These are phyloP conservation scores for Alternaria alternata DNA, from an alignment of 2,329 filamentous ascomycete species.

Conservation along the genomic window DNA sequence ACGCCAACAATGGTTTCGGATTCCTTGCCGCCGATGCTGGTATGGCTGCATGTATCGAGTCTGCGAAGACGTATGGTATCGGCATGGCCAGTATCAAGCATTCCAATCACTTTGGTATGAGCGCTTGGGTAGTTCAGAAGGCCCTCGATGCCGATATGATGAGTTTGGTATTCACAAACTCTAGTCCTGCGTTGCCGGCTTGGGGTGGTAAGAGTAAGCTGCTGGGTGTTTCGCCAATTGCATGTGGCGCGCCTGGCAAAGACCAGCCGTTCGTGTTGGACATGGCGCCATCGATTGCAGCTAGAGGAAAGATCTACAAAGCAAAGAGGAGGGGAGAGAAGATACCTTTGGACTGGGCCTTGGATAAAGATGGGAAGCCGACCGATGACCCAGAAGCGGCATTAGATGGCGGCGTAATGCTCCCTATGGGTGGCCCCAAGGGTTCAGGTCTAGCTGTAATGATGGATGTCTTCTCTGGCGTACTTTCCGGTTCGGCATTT, in stretches of 20 bases:
- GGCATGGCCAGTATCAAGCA: conserved; percentile 79
- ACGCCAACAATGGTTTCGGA: conserved; percentile 76
- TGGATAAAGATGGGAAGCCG: conserved; percentile 71
- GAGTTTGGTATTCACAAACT: conserved; percentile 67
- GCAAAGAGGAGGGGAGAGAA: conserved; percentile 71
- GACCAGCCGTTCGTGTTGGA: conserved; percentile 73
- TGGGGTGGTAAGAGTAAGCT: conserved; percentile 74
- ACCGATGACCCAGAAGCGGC: conserved; percentile 77
- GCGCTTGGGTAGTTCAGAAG: conserved; percentile 79
- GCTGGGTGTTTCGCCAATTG: conserved; percentile 76
- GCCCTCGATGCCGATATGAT: conserved; percentile 73
- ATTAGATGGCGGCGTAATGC: conserved; percentile 71
- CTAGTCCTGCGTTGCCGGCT: conserved; percentile 73
- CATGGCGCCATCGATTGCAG: conserved; percentile 75
- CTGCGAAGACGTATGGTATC: conserved; percentile 72
- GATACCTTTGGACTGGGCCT: conserved; percentile 76
- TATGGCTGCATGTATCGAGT: conserved; percentile 72
- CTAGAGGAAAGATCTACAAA: conserved; percentile 76
- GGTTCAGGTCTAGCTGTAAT: conserved; percentile 79
- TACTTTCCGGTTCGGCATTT: conserved; percentile 78
- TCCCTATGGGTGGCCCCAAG: conserved; percentile 86
- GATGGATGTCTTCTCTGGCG: conserved; percentile 90
- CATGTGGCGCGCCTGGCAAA: conserved; percentile 74
- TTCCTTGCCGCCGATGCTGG: conserved; percentile 73
- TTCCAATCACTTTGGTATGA: conserved; percentile 87